Conservation (phyloP, 2,329 filamentous ascomycete genomes). For the Penicillium sp. region DNA sequence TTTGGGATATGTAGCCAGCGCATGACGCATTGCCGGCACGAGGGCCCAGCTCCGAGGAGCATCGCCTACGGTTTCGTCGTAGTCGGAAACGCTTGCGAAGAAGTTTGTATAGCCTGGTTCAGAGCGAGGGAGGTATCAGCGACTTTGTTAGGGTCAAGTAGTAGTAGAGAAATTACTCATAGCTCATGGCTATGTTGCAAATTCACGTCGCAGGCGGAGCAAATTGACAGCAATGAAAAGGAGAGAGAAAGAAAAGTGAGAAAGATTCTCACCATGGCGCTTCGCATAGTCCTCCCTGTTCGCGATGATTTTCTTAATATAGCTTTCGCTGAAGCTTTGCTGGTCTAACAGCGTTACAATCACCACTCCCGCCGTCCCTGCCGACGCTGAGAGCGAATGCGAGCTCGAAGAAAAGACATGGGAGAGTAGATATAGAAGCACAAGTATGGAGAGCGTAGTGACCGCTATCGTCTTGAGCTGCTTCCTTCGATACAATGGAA, state of each 20-base stretch:
- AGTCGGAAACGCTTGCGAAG: slow-evolving; percentile 70
- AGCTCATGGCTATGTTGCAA: no score
- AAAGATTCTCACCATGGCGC: slow-evolving; percentile 64
- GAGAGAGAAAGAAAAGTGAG: background rate
- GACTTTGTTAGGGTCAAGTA: no score
- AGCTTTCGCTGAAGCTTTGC: slow-evolving; percentile 56
- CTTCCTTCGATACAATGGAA: slow-evolving; percentile 49
- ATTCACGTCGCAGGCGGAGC: no score
- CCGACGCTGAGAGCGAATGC: slow-evolving; percentile 21
- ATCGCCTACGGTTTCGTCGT: slow-evolving; percentile 46
- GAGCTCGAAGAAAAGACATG: slow-evolving; percentile 30
- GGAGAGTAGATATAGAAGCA: slow-evolving; percentile 57
- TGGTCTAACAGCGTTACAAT: slow-evolving; percentile 81
- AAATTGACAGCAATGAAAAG: background rate
- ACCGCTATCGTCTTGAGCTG: slow-evolving; percentile 57
- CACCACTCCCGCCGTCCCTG: slow-evolving; percentile 52
- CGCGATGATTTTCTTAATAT: slow-evolving; percentile 66
- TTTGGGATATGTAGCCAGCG: slow-evolving; percentile 71
- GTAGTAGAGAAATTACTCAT: no score
- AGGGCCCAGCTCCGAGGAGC: slow-evolving; percentile 51
- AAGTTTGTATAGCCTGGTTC: slow-evolving; percentile 73
- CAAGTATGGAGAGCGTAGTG: slow-evolving; percentile 49
- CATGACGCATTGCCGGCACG: slow-evolving; percentile 81
- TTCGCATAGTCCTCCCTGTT: slow-evolving; percentile 82
- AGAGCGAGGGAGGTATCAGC: background rate